Base-by-base conservation (phyloP, 2,329 filamentous ascomycete genomes). In the Fusarium burgessii region DNA sequence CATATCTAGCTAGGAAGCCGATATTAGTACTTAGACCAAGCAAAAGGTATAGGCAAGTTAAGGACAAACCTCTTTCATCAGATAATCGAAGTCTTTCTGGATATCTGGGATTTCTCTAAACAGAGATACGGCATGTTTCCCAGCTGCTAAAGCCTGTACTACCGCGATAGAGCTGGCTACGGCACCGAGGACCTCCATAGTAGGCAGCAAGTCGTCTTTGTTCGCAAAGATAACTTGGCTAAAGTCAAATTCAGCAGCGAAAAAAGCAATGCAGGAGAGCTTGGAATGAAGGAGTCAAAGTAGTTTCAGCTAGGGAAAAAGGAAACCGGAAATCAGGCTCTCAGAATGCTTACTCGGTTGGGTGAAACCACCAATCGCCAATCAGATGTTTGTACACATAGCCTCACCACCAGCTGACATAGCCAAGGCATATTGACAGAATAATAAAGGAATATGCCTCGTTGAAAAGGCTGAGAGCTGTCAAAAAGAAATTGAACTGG, bases 131-230 rank as follows among this genome's bases (percentile, higher is more conserved):
- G 52, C 52, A 32, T 68, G 46, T 3, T 58, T 62, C 6, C 64
- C 68, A 18, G 58, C 68, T 13, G 41, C 45, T 25, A 68, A 23
- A 14, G 47, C 55, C 43, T 71, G 68, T 2, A 62, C 25, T 2
- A 71, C 25, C 2, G 68, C 63, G 14, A 71, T 71, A 17, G 55
- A 60, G 45, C 68, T 71, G 17, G 55, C 67, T 4, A 71, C 42
- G 0, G 63, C 56, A 27, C 68, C 63, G 2, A 71, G 40, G 6
- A 71, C 58, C n/a, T 71, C 68, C 67, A 70, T 70, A 4, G 11
- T 11, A 1, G 18, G 25, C 5, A 9, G 14, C 15, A 36, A 55
- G 9, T 8, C 18, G n/a, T 3, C 11, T 3, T 32, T 20, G 5
- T 52, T 54, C 20, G 23, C 8, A 27, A 17, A 11, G 18, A 36